A percentile compares a stretch with the other conserved stretches of the same genome.
phyloP scores from a whole-genome alignment of 306 rosid species.

The Prunus fruticosa region DNA sequence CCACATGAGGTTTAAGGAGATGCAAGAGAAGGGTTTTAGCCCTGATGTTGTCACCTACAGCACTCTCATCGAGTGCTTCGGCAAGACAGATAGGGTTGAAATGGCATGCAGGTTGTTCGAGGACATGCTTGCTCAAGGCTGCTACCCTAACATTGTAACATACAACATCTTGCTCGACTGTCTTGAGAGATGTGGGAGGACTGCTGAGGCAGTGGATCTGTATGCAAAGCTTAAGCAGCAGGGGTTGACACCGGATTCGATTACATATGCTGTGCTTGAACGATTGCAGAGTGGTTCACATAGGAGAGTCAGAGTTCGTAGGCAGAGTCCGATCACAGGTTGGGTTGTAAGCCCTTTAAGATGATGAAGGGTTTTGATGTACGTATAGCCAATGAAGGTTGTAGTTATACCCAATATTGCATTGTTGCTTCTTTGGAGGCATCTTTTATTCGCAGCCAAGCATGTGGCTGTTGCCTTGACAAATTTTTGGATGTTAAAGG shows the following conservation, averaged over 20 bases:
- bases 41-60: conserved; percentile 95
- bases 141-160: conserved; percentile 81
- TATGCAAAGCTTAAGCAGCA: conserved; percentile 86
- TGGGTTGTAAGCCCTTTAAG: conserved; percentile 93
- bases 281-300: conserved; percentile 77
- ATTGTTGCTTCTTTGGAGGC: not conserved
- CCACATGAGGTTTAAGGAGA: conserved; percentile 91
- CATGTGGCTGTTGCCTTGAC: too few relatives aligned
- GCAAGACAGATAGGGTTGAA: conserved; percentile 85
- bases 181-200: conserved; percentile 84
- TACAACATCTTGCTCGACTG: conserved; percentile 91
- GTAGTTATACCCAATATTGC: conserved; percentile 1
- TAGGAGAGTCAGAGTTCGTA: conserved; percentile 57
- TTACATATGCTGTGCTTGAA: conserved; percentile 84
- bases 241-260: conserved; percentile 84
- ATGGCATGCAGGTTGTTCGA: conserved; percentile 82
- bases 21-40: conserved; percentile 79
- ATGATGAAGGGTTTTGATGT: conserved; percentile 26
- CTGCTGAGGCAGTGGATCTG: conserved; percentile 85
- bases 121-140: conserved; percentile 72
- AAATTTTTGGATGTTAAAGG: not conserved
- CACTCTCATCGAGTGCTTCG: conserved; percentile 93
- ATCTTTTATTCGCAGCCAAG: too few relatives aligned
- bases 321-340: conserved; percentile 88
- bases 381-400: not conserved